Evolutionary conservation across 768 basidiomycete species (phyloP), one percentile per base, ranked within the genome.

Genomic region (Brasilioporus rufonigricans): DNA sequence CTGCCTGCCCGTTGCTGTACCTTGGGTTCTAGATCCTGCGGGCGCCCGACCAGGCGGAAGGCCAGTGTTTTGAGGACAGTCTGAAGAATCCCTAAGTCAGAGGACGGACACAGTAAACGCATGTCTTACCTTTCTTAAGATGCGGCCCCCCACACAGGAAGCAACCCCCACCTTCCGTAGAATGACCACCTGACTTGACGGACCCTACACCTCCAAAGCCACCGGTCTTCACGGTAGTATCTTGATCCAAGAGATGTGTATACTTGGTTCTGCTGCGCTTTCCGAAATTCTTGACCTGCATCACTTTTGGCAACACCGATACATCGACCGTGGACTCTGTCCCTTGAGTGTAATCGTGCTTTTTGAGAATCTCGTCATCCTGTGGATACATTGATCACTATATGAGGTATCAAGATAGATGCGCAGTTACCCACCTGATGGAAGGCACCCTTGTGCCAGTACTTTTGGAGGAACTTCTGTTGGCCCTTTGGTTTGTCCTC

Each of bases 371-470:
- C 47, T 96, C 93, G 52, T 86, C 84, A 70, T 98, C 96, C 93
- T 90, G 66, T 36, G 58, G 70, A 55, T 32, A 69, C 8, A 45
- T 18, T 21, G 27, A 48, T 69, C 46, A 71, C 21, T 51, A 36
- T 38, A 50, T 33, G 49, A 29, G 48, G 23, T 55, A 52, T n/a
- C 13, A 10, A 31, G 23, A 38, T 48, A 26, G 53, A 6, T 12
- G 35, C 14, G 19, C 40, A 56, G 41, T 39, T 12, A 66, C 79
- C 31, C 55, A 91, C 94, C 82, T 95, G 92, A 70, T 97, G 93
- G 78, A 98, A 99, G 56, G 96, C 97, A 63, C 97, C 97, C 73
- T 96, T 98, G 77, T 99, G 97, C 86, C 93, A 98, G 70, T 97
- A 99, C 73, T 97, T 98, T 70, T 98, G 94, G 58, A 98, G 71